Evolutionary conservation across 331 rosid genomes (phyloP).

Genomic region (Quercus phellos): DNA sequence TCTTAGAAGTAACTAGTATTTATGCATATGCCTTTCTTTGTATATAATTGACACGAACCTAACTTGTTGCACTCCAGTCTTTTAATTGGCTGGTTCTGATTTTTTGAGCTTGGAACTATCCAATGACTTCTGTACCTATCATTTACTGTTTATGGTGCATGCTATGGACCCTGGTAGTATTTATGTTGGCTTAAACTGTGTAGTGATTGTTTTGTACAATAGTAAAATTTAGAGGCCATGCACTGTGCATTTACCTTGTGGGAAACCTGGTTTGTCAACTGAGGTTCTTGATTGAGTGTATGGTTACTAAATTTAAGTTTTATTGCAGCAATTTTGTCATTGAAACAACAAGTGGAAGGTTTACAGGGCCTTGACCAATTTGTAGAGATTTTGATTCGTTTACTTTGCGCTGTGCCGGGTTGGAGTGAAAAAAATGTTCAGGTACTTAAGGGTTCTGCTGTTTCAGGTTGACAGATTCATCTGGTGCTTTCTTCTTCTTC

Average conservation of each 20-base stretch:
- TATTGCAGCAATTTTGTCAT: slow-evolving; percentile 77
- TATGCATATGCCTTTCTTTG: neutral
- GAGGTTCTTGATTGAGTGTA: slow-evolving; percentile 7
- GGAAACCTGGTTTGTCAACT: neutral
- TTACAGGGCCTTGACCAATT: slow-evolving; percentile 57
- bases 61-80: neutral
- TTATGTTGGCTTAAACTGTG: neutral
- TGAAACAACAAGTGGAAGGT: slow-evolving; percentile 80
- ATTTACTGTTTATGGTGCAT: neutral
- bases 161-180: neutral
- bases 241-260: neutral
- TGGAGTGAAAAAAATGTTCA: slow-evolving; percentile 99
- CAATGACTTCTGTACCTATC: neutral
- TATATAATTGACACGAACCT: neutral
- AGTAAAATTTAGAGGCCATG: neutral
- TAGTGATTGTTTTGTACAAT: neutral
- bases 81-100: neutral
- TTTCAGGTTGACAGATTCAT: slow-evolving; percentile 3
- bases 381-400: slow-evolving; percentile 70
- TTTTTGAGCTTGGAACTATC: neutral
- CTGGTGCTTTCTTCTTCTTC: too few species aligned
- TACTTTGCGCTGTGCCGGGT: slow-evolving; percentile 84
- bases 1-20: neutral
- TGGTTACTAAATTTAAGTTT: slow-evolving; percentile 20
- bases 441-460: slow-evolving; percentile 39